phyloP scores from a whole-genome alignment of 257 asterid species.

The Solanum paucissectum region DNA sequence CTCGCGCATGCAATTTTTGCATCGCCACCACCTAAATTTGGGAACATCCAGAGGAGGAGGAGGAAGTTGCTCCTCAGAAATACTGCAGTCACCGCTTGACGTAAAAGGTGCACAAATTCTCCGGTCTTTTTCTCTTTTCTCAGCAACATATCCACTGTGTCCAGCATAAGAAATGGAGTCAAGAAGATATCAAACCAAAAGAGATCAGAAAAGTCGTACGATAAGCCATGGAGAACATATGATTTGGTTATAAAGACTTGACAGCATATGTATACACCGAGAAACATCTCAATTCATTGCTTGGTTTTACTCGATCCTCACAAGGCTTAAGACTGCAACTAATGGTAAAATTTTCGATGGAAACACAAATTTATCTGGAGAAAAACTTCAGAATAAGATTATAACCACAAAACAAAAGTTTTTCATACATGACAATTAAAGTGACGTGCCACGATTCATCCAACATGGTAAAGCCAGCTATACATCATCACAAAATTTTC shows the following conservation, averaged over 20 bases:
- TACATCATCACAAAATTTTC: background rate
- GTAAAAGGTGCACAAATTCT: constrained; percentile 39
- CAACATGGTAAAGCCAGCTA: background rate
- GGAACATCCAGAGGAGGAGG: constrained; percentile 49
- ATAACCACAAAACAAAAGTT: background rate
- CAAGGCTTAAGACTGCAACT: background rate
- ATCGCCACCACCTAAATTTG: constrained; percentile 65
- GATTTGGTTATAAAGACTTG: background rate
- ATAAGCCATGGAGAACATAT: background rate
- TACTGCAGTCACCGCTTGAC: constrained; percentile 9
- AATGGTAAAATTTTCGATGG: background rate
- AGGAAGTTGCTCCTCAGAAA: constrained; percentile 5
- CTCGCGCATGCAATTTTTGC: constrained; percentile 27
- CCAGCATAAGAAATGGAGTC: background rate
- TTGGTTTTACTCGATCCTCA: background rate
- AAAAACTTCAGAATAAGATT: background rate
- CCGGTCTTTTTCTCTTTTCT: constrained; percentile 42
- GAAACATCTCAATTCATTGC: background rate
- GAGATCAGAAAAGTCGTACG: background rate
- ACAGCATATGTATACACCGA: background rate
- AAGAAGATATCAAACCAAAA: background rate
- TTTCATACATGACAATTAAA: background rate
- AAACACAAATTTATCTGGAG: background rate
- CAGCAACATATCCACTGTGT: constrained; percentile 71
- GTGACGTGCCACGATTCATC: background rate